A percentile compares a stretch with the other conserved stretches of the same genome.
These are phyloP conservation scores for Saturnispora halmiae DNA, from an alignment of 805 yeast species.

Conservation along the genomic window DNA sequence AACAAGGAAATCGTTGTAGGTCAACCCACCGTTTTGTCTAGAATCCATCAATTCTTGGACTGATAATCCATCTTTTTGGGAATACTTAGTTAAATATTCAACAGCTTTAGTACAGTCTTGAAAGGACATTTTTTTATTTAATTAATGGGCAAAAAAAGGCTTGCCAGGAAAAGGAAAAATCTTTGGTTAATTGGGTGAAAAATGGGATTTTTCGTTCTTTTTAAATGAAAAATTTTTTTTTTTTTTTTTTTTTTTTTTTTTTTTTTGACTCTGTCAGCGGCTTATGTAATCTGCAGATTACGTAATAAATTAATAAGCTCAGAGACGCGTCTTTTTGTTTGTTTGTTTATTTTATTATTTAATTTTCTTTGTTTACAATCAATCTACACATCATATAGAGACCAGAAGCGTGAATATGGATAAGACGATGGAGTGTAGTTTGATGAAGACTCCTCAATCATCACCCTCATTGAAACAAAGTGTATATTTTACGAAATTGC, in stretches of 20 bases:
- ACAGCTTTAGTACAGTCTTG: constrained; percentile 52
- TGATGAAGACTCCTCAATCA: no score
- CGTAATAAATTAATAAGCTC: no score
- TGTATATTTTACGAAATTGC: not conserved
- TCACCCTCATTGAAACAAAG: constrained; percentile 1
- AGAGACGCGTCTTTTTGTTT: no score
- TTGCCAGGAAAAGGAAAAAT: constrained; percentile 20
- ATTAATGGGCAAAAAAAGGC: constrained; percentile 17
- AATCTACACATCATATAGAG: no score
- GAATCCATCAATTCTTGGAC: constrained; percentile 85
- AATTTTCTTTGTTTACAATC: not conserved
- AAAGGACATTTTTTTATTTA: constrained; percentile 13
- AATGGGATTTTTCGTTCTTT: constrained; percentile 3
- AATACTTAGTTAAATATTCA: constrained; percentile 55
- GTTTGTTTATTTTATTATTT: no score
- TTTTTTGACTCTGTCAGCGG: not conserved
- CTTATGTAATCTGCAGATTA: no score
- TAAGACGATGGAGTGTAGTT: no score
- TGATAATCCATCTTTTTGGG: constrained; percentile 75
- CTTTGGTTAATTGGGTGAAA: not conserved
- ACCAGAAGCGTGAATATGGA: no score
- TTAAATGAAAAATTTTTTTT: constrained; percentile 8
- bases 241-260: constrained; percentile 3
- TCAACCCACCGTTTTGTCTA: constrained; percentile 83
- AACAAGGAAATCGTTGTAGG: constrained; percentile 92